These are phyloP conservation scores for Tylopilus sp. DNA, from an alignment of 1,284 basidiomycete genomes.

Conservation along the genomic window DNA sequence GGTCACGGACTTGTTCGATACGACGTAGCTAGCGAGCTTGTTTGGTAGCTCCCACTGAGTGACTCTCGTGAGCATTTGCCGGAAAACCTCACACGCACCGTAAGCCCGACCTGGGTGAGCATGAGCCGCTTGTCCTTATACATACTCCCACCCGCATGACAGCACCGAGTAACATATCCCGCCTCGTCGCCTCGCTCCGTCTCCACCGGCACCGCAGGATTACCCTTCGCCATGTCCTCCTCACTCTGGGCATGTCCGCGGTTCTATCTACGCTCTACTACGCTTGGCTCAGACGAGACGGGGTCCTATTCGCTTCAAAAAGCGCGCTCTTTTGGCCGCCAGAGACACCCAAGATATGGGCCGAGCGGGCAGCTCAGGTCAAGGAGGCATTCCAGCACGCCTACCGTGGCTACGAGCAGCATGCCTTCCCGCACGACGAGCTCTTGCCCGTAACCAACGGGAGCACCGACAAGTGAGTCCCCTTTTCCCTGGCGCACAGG, in stretches of 20 bases:
- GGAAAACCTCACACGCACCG: too few relatives aligned
- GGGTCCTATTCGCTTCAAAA: constrained; percentile 3
- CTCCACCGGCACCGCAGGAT: constrained; percentile 24
- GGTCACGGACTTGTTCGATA: too few relatives aligned
- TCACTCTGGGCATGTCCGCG: constrained; percentile 23
- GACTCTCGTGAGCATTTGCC: too few relatives aligned
- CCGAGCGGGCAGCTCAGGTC: constrained; percentile 50
- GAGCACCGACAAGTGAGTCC: constrained; percentile 48
- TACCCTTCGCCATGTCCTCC: constrained; percentile 28
- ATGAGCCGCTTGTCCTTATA: too few relatives aligned
- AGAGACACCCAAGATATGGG: constrained; percentile 40
- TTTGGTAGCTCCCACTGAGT: too few relatives aligned
- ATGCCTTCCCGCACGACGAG: constrained; percentile 58
- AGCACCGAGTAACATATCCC: constrained; percentile 4
- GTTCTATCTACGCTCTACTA: constrained; percentile 23
- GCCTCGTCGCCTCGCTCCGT: constrained; percentile 3
- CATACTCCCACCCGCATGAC: constrained; percentile 1
- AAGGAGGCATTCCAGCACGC: constrained; percentile 59
- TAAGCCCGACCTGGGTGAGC: too few relatives aligned
- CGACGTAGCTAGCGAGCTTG: too few relatives aligned
- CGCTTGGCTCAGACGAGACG: constrained; percentile 8
- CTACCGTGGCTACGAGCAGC: constrained; percentile 54
- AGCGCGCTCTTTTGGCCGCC: constrained; percentile 17
- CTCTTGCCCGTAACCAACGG: constrained; percentile 47
- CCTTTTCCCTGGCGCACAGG: not conserved